These are phyloP conservation scores for Aspergillus nidulans DNA, from an alignment of 495 filamentous ascomycete species.

Conservation along the genomic window DNA sequence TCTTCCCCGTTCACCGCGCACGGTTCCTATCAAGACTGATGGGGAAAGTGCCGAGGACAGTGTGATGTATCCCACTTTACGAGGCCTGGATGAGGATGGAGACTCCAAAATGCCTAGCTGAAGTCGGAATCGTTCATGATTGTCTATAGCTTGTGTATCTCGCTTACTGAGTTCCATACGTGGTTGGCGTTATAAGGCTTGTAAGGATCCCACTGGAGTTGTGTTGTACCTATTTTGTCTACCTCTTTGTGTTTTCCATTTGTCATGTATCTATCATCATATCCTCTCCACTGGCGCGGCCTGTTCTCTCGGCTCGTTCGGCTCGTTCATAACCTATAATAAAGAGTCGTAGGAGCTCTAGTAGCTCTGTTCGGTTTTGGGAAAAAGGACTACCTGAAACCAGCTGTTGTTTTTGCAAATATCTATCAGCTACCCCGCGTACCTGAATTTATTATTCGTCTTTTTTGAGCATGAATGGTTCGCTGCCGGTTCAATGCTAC, in stretches of 20 bases:
- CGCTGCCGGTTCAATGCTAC: not conserved
- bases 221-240: constrained; percentile 15
- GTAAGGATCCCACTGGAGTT: constrained; percentile 10
- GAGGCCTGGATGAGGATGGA: constrained; percentile 39
- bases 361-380: not conserved
- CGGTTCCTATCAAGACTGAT: constrained; percentile 20
- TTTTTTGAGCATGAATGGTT: not conserved
- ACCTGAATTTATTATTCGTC: too few species aligned
- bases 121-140: constrained; percentile 8
- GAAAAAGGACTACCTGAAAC: not conserved
- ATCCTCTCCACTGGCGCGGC: constrained; percentile 13
- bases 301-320: not conserved
- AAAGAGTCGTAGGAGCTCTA: not conserved
- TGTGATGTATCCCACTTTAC: constrained; percentile 46
- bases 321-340: not conserved
- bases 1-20: constrained; percentile 9
- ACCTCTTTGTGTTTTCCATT: constrained; percentile 14
- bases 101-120: constrained; percentile 38
- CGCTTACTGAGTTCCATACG: constrained; percentile 14
- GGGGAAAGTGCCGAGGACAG: constrained; percentile 11
- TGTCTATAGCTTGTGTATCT: not conserved
- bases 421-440: too few species aligned
- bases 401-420: too few species aligned
- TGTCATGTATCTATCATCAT: constrained; percentile 8
- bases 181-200: constrained; percentile 7